phyloP scores from a whole-genome alignment of 129 eudicot species.

The Lactuca sativa region DNA sequence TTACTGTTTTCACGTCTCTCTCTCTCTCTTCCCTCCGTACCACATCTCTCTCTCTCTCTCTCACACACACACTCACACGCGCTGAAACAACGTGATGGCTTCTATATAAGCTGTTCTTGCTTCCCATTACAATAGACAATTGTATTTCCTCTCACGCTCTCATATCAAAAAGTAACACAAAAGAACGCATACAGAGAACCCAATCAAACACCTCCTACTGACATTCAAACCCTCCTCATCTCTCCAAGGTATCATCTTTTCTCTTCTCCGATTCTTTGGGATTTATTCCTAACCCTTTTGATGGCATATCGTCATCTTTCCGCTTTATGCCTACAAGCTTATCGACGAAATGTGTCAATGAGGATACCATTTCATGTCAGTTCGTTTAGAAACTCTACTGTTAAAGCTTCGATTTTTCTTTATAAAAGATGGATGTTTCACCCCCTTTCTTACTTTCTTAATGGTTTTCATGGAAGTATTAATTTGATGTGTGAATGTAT shows the following conservation, averaged over 20 bases:
- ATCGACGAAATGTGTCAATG: slow-evolving; percentile 33
- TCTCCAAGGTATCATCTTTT: slow-evolving; percentile 21
- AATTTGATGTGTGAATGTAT: slow-evolving; percentile 13
- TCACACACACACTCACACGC: slow-evolving; percentile 3
- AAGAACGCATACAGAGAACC: slow-evolving; percentile 13
- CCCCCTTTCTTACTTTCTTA: slow-evolving; percentile 8
- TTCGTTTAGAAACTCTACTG: neutral
- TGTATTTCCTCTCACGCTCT: slow-evolving; percentile 15
- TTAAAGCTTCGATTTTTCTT: slow-evolving; percentile 25
- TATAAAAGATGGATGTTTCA: neutral
- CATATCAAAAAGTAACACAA: slow-evolving; percentile 6
- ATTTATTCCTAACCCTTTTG: slow-evolving; percentile 2
- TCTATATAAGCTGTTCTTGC: slow-evolving; percentile 20
- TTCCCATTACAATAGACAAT: slow-evolving; percentile 25
- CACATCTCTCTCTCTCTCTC: neutral
- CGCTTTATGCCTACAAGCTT: slow-evolving; percentile 8
- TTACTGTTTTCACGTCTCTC: neutral
- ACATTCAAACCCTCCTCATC: slow-evolving; percentile 15
- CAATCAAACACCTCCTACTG: neutral
- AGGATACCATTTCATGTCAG: slow-evolving; percentile 5
- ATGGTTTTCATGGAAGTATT: slow-evolving; percentile 16
- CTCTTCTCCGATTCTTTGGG: neutral
- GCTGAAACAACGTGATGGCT: slow-evolving; percentile 29
- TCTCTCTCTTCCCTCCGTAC: neutral
- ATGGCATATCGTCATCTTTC: slow-evolving; percentile 7